Conservation (phyloP, 805 yeast species). For the Nakazawaea sp. region DNA sequence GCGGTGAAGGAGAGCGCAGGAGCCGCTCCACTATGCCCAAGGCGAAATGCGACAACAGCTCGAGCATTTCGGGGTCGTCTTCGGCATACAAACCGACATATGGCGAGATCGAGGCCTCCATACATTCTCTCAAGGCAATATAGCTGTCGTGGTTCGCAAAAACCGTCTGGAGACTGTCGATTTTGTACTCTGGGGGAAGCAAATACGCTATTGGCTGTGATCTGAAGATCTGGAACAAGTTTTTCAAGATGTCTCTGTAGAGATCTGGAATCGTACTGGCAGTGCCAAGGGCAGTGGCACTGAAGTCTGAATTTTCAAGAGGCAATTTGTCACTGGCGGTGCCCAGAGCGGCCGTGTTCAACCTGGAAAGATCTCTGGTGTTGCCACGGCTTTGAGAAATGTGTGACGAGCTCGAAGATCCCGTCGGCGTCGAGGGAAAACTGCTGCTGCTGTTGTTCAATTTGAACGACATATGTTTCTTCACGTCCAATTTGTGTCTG, state of each 20-base stretch:
- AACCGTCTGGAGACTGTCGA: background rate
- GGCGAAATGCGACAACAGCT: constrained; percentile 29
- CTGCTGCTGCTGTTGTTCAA: constrained; percentile 5
- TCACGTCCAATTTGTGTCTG: constrained; percentile 10
- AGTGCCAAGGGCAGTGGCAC: background rate
- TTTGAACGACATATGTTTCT: constrained; percentile 8
- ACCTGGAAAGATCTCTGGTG: background rate
- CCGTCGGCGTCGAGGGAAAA: constrained; percentile 8
- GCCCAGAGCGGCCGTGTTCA: background rate
- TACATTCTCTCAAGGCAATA: background rate
- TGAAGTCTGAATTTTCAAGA: background rate
- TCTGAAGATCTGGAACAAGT: constrained; percentile 5
- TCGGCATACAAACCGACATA: constrained; percentile 31
- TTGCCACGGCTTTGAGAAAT: too few relatives aligned
- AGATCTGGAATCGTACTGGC: background rate
- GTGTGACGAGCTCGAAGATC: constrained; percentile 5
- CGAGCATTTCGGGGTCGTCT: constrained; percentile 25
- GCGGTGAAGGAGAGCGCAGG: constrained; percentile 15
- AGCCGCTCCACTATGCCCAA: constrained; percentile 28
- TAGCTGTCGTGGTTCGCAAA: background rate
- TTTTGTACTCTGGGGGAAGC: background rate
- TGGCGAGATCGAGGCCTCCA: constrained; percentile 19
- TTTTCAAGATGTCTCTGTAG: constrained; percentile 6
- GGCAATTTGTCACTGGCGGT: background rate
- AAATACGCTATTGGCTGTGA: constrained; percentile 6